Percentiles rank a stretch among this genome's conserved stretches.
Conservation (phyloP, 805 yeast species). For the Ogataea dorogensis region DNA sequence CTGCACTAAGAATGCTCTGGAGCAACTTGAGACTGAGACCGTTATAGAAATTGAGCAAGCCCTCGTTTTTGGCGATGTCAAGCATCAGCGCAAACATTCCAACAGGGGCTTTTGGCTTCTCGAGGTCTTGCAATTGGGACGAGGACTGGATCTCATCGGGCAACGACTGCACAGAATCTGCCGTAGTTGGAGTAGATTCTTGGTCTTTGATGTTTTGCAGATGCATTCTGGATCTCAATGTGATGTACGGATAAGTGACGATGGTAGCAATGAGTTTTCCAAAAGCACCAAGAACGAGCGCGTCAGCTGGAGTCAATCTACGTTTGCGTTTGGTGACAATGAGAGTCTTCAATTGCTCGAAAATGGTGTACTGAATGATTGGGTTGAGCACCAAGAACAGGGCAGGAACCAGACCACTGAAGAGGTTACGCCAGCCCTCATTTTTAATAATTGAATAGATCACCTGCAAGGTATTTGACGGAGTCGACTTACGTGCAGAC, state of each 20-base stretch:
- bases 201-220: constrained; percentile 40
- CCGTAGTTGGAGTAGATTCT: constrained; percentile 13
- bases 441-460: constrained; percentile 60
- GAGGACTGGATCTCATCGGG: constrained; percentile 23
- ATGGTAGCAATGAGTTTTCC: constrained; percentile 89
- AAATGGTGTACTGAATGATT: constrained; percentile 86
- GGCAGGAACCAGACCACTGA: constrained; percentile 88
- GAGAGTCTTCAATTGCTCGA: constrained; percentile 76
- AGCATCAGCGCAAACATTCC: constrained; percentile 51
- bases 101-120: constrained; percentile 16
- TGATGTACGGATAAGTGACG: constrained; percentile 87
- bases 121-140: constrained; percentile 23
- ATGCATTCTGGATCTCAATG: constrained; percentile 87
- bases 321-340: constrained; percentile 53
- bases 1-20: constrained; percentile 86
- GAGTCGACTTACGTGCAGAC: constrained; percentile 14
- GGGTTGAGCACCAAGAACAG: constrained; percentile 84
- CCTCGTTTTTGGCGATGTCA: constrained; percentile 66
- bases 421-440: constrained; percentile 71
- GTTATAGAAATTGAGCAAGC: constrained; percentile 72
- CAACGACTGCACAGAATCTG: constrained; percentile 25
- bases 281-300: constrained; percentile 83
- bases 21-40: constrained; percentile 78
- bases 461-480: constrained; percentile 45
- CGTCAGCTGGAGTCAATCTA: constrained; percentile 67